Evolutionary conservation across 1,284 basidiomycete genomes (phyloP).

Genomic region (Phylloboletellus chloephorus): DNA sequence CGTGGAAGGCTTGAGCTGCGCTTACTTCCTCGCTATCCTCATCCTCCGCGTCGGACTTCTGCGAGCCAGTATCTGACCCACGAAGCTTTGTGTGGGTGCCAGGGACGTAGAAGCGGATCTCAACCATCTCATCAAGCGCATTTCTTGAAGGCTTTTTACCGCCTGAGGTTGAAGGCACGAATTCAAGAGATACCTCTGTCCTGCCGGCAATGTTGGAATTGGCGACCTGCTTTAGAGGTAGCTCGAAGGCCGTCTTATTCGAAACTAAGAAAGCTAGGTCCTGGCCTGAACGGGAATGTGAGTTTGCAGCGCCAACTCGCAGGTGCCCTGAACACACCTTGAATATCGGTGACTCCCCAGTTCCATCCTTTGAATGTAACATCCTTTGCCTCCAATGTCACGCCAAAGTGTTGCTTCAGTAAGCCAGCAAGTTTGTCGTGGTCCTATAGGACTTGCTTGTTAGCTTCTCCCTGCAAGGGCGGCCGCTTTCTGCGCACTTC

Average conservation of each 20-base stretch:
- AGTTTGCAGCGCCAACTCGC: background rate
- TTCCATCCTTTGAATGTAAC: constrained; percentile 95
- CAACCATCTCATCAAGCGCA: constrained; percentile 84
- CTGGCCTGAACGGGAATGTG: constrained; percentile 50
- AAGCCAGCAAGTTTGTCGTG: constrained; percentile 72
- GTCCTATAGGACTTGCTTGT: constrained; percentile 48
- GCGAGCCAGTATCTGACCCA: constrained; percentile 72
- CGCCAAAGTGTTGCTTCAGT: constrained; percentile 82
- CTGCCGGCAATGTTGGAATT: constrained; percentile 98
- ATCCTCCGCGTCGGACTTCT: constrained; percentile 66
- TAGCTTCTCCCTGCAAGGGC: constrained; percentile 1
- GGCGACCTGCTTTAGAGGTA: constrained; percentile 83
- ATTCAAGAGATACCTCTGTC: constrained; percentile 97
- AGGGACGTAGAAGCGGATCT: constrained; percentile 96
- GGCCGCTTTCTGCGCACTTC: constrained; percentile 52
- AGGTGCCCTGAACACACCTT: constrained; percentile 51
- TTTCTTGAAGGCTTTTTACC: constrained; percentile 45
- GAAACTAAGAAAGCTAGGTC: constrained; percentile 89
- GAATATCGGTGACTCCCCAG: constrained; percentile 95
- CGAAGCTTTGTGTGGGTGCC: constrained; percentile 69
- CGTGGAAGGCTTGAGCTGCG: constrained; percentile 96
- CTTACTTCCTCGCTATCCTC: constrained; percentile 73
- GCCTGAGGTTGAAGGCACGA: constrained; percentile 51
- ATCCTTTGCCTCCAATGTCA: constrained; percentile 84
- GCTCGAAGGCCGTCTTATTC: constrained; percentile 87